Percentiles rank a stretch among this genome's conserved stretches.
These are phyloP conservation scores for Lanmaoa pseudosensibilis DNA, from an alignment of 768 basidiomycete genomes.

Conservation along the genomic window DNA sequence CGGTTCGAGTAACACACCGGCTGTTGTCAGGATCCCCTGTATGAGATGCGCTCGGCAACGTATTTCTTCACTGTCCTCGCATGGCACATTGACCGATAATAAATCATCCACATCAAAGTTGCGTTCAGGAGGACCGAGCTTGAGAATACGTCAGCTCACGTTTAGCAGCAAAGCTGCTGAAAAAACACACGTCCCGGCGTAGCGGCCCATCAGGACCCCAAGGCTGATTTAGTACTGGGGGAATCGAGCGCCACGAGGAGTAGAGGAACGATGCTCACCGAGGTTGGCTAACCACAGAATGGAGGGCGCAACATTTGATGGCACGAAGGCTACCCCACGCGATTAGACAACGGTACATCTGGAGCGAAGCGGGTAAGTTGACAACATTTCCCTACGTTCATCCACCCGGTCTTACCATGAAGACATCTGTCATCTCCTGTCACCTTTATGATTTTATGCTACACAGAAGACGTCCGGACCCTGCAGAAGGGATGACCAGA, in stretches of 20 bases:
- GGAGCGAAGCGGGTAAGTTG: slow-evolving; percentile 4
- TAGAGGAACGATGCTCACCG: slow-evolving; percentile 3
- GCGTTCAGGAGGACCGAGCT: slow-evolving; percentile 11
- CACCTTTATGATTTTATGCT: no score
- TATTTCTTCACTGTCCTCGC: background rate
- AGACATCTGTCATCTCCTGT: slow-evolving; percentile 32
- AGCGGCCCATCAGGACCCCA: background rate
- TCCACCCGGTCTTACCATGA: slow-evolving; percentile 14
- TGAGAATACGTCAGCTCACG: slow-evolving; percentile 4
- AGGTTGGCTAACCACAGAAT: slow-evolving; percentile 14
- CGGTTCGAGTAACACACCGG: no score
- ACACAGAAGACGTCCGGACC: no score
- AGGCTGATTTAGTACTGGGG: background rate
- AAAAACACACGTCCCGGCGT: background rate
- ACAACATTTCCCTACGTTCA: no score
- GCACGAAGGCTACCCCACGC: slow-evolving; percentile 26
- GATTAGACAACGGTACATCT: slow-evolving; percentile 39
- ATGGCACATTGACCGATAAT: slow-evolving; percentile 2
- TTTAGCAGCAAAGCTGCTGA: background rate
- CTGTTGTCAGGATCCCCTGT: no score
- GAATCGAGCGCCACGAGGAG: background rate
- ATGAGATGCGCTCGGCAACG: no score
- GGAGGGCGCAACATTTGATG: slow-evolving; percentile 7
- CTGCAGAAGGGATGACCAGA: no score
- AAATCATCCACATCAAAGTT: slow-evolving; percentile 8